phyloP scores from a whole-genome alignment of 169 alveolate species.

The Plasmodium knowlesi region DNA sequence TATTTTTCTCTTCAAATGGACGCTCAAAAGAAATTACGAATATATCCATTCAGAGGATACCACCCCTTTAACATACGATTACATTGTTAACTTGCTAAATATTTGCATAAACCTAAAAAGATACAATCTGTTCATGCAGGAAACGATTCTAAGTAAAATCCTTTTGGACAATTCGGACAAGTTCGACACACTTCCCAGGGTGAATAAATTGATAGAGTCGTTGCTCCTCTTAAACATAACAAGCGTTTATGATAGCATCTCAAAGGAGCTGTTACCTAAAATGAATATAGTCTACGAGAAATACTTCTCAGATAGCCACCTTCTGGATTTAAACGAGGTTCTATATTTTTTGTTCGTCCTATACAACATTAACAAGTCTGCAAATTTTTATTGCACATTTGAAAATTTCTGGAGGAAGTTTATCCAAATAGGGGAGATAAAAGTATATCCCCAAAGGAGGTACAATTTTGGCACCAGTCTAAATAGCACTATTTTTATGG shows the following conservation, averaged over 20 bases:
- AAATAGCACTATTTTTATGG: slow-evolving; percentile 38
- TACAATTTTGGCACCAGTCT: slow-evolving; percentile 24
- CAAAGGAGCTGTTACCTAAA: not conserved
- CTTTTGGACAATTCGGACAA: slow-evolving; percentile 19
- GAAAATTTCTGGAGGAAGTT: not conserved
- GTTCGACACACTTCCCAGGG: slow-evolving; percentile 24
- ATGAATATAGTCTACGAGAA: not conserved
- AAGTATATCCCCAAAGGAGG: slow-evolving; percentile 2
- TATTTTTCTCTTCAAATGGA: slow-evolving; percentile 30
- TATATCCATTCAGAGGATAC: slow-evolving; percentile 4
- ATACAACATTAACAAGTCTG: slow-evolving; percentile 1
- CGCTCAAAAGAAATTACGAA: slow-evolving; percentile 40
- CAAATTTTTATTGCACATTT: slow-evolving; percentile 22
- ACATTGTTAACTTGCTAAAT: slow-evolving; percentile 20
- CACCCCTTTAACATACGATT: slow-evolving; percentile 1
- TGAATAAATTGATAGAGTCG: slow-evolving; percentile 11
- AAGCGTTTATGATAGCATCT: slow-evolving; percentile 6
- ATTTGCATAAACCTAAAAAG: slow-evolving; percentile 24
- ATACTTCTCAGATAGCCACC: slow-evolving; percentile 5
- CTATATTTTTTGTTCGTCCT: slow-evolving; percentile 41
- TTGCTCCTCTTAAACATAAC: not conserved
- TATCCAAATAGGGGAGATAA: not conserved
- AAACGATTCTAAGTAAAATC: slow-evolving; percentile 10
- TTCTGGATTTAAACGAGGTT: slow-evolving; percentile 19
- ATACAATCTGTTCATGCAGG: slow-evolving; percentile 39